phyloP scores from a whole-genome alignment of 2,329 filamentous ascomycete species.

The Dactylellina drechsleri region DNA sequence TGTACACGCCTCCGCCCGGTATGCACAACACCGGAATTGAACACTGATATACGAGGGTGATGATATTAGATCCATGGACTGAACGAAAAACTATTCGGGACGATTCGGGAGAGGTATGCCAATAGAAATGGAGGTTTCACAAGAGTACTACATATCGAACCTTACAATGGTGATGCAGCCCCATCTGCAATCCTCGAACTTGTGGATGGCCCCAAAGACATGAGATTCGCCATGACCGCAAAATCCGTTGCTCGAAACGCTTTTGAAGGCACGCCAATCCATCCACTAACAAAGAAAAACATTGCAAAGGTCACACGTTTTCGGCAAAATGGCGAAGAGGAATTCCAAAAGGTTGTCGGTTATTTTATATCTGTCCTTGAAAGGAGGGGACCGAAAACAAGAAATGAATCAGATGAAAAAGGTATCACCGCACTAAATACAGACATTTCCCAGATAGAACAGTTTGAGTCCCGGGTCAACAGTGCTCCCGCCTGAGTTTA shows the following conservation, averaged over 20 bases:
- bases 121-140: constrained; percentile 90
- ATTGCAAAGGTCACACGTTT: constrained; percentile 83
- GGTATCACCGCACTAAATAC: background rate
- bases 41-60: background rate
- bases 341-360: constrained; percentile 74
- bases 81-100: constrained; percentile 87
- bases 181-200: constrained; percentile 91
- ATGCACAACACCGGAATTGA: background rate
- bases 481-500: no score
- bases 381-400: constrained; percentile 40
- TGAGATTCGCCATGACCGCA: constrained; percentile 93
- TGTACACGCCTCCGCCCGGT: constrained; percentile 68
- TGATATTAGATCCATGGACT: constrained; percentile 62
- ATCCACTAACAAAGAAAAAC: constrained; percentile 79
- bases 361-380: constrained; percentile 41
- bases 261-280: constrained; percentile 69
- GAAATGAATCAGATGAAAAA: background rate
- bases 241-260: constrained; percentile 77
- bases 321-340: constrained; percentile 72
- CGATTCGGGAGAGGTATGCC: constrained; percentile 81
- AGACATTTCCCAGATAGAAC: background rate
- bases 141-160: constrained; percentile 89
- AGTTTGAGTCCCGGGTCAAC: no score
- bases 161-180: constrained; percentile 86
- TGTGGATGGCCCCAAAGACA: constrained; percentile 91